These are phyloP conservation scores for Neonothopanus nambi DNA, from an alignment of 1,284 basidiomycete species.

Conservation along the genomic window DNA sequence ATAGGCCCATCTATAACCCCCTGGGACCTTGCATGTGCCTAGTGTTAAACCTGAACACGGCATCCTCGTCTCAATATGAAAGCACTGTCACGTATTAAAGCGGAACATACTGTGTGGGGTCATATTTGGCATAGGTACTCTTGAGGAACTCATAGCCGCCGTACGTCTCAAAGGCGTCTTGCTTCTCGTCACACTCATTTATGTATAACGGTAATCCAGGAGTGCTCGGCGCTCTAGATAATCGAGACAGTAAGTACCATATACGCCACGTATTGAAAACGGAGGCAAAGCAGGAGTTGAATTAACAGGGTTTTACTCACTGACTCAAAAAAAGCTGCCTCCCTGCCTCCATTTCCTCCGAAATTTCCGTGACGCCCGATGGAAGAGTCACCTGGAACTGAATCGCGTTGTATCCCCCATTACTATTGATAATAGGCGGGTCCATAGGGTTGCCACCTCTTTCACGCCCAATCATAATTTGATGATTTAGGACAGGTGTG, in stretches of 20 bases:
- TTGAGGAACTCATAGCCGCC: slow-evolving; percentile 33
- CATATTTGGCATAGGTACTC: slow-evolving; percentile 38
- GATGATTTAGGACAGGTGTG: slow-evolving; percentile 14
- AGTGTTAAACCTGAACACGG: slow-evolving; percentile 1
- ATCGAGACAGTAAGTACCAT: background rate
- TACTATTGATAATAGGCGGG: slow-evolving; percentile 8
- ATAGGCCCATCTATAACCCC: slow-evolving; percentile 8
- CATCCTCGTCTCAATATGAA: background rate
- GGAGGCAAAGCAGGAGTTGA: too few species aligned
- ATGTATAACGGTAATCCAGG: slow-evolving; percentile 14
- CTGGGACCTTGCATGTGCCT: slow-evolving; percentile 5
- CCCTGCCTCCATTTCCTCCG: background rate
- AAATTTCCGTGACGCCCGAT: background rate
- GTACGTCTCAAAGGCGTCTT: slow-evolving; percentile 38
- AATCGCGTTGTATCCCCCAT: slow-evolving; percentile 18
- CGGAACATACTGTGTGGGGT: slow-evolving; percentile 34
- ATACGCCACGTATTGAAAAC: background rate
- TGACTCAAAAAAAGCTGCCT: slow-evolving; percentile 1
- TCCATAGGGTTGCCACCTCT: slow-evolving; percentile 17
- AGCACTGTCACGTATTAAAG: background rate
- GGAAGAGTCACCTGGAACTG: slow-evolving; percentile 8
- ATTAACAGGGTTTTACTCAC: background rate
- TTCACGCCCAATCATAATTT: slow-evolving; percentile 13
- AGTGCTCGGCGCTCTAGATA: slow-evolving; percentile 6
- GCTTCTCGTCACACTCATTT: slow-evolving; percentile 36